Evolutionary conservation across 352 stramenopile species (phyloP), one percentile per base, ranked within the genome.

Genomic region (Pythium pyrilobum): DNA sequence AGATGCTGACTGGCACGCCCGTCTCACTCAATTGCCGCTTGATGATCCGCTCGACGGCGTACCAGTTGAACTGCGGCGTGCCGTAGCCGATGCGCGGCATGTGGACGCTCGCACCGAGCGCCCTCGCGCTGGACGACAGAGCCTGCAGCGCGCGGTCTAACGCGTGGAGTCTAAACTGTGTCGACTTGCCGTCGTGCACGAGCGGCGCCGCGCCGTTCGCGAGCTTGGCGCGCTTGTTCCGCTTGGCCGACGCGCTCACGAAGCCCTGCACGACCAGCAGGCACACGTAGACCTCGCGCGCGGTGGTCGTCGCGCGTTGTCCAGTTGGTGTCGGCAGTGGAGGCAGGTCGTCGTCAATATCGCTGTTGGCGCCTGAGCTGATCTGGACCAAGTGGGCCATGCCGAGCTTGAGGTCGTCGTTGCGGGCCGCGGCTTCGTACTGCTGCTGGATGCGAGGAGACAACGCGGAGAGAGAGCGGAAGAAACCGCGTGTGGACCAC

Each of bases 51-150:
- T 89, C 81, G 28, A 89, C 81, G 10, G 77, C 76, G 59, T 91
- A 91, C 81, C 81, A 91, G 51, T 91, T 91, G 66, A 89, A 91
- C 37, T 72, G 62, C 2, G 81, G 76, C 16, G 81, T 89, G 39
- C 77, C 81, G 45, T 86, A 87, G 40, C 81, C 81, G 32, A 91
- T 88, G 37, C 81, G 77, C 24, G 81, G 81, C 56, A 91, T 74
- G 74, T 91, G 77, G 49, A 91, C 63, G 33, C 67, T 85, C 39
- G 77, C 81, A 11, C 59, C 24, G 25, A 85, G 49, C 20, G 57
- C 37, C 5, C 56, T 47, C 7, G 76, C 67, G 46, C 65, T 58
- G 47, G 64, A 41, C 0, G 76, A 73, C 1, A 91, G 43, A 8
- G 62, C 62, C 31, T 67, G 48, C 18, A 91, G 58, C 10, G 76